Percentiles rank a stretch among this genome's conserved stretches.
Conservation (phyloP, 2,329 filamentous ascomycete genomes). For the Hawksworthiomyces lignivorus region DNA sequence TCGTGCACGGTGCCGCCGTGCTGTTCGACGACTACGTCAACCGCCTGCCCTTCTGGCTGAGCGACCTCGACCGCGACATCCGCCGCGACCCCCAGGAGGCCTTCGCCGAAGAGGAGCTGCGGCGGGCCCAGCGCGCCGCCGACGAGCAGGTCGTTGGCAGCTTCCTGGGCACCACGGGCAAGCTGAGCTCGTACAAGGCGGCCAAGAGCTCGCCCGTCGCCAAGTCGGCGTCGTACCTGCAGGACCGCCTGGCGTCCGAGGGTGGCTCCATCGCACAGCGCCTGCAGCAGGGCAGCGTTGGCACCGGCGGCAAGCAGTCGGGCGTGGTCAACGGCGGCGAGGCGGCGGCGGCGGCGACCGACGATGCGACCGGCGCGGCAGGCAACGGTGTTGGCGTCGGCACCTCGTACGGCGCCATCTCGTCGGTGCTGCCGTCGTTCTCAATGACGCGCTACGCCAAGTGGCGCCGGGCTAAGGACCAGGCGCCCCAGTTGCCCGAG, state of each 20-base stretch:
- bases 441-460: conserved; percentile 70
- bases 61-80: conserved; percentile 86
- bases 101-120: conserved; percentile 85
- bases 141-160: conserved; percentile 87
- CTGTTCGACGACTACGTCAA: conserved; percentile 96
- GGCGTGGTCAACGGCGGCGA: conserved; percentile 10
- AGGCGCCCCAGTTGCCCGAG: conserved; percentile 57
- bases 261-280: conserved; percentile 8
- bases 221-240: conserved; percentile 49
- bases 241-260: conserved; percentile 39
- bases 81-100: conserved; percentile 84
- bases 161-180: conserved; percentile 56
- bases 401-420: conserved; percentile 47
- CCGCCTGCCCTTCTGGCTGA: conserved; percentile 91
- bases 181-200: conserved; percentile 48
- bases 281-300: not conserved
- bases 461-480: conserved; percentile 42
- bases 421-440: conserved; percentile 72
- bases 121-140: conserved; percentile 70
- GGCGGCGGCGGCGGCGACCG: conserved; percentile 10
- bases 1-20: conserved; percentile 84
- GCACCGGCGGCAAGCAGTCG: conserved; percentile 22
- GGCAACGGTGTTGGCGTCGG: conserved; percentile 4
- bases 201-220: conserved; percentile 59
- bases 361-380: conserved; percentile 9